Base-by-base conservation (phyloP, 2,329 filamentous ascomycete species). In the Helotiales sp. region DNA sequence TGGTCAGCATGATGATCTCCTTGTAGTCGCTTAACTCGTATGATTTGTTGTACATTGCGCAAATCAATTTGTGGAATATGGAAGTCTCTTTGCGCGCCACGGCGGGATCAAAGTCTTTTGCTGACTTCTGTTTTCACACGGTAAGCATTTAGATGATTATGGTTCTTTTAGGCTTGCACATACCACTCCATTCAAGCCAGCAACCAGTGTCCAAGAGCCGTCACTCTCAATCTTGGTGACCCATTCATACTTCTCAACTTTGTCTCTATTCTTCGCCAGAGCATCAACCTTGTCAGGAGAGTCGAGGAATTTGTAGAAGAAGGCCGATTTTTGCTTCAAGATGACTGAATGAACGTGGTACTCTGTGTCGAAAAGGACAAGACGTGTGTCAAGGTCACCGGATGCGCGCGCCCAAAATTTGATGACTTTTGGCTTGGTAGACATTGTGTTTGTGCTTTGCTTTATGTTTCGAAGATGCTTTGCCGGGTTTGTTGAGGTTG, bases 291-390 rank as follows among this genome's bases (percentile, higher is more conserved):
- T 62, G 17, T 62, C 57, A 5, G 57, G 42, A 12, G 57, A 62
- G 24, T 58, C 52, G 6, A 64, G 46, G 9, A 58, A 64, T 2
- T 30, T 59, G 10, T 30, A 22, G 30, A 64, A 60, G 42, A 55
- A 64, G 1, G 33, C 30, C 0, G 59, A 64, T 13, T 62, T 48
- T 1, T 55, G 24, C 15, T 49, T 59, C 3, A 64, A 17, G 7
- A 63, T 47, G 2, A 7, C 19, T 5, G 59, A 62, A 27, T 59
- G 56, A 5, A 59, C 51, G 2, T 55, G 50, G 8, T 55, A 55
- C 6, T 53, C 51, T 19, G 22, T 42, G 1, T 15, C 31, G 36
- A 60, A 58, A 13, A 58, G 50, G 5, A 15, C 31, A 1, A 63
- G 27, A 33, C 56, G 54, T 12, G 29, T 49, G n/a, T 62, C 56